Conservation (phyloP, 1,284 basidiomycete species). For the Trichosporon sp. region DNA sequence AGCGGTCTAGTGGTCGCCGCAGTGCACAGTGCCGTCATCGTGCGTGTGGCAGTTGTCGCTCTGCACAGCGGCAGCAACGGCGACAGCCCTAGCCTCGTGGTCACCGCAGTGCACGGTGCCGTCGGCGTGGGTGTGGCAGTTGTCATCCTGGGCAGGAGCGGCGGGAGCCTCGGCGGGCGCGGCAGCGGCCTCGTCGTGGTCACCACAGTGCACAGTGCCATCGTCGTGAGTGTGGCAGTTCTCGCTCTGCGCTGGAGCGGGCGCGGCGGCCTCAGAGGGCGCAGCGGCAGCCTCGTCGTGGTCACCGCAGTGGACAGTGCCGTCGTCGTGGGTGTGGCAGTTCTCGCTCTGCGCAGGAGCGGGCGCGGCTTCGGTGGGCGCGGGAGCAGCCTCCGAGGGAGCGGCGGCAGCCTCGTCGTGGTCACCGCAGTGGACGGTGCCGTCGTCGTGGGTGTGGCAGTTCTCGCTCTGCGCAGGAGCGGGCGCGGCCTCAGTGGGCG, state of each 20-base stretch:
- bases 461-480: slow-evolving; percentile 10
- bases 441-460: slow-evolving; percentile 45
- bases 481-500: neutral
- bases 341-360: slow-evolving; percentile 8
- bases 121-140: slow-evolving; percentile 45
- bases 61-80: neutral
- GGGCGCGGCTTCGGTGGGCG: neutral
- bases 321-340: slow-evolving; percentile 45
- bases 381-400: neutral
- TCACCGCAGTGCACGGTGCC: slow-evolving; percentile 20
- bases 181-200: too few species aligned
- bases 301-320: slow-evolving; percentile 17
- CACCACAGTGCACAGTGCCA: slow-evolving; percentile 21
- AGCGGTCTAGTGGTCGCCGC: too few species aligned
- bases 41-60: slow-evolving; percentile 40
- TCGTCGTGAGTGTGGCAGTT: slow-evolving; percentile 45
- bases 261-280: neutral
- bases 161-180: neutral
- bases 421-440: slow-evolving; percentile 15
- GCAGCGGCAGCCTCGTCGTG: too few species aligned
- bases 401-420: slow-evolving; percentile 16
- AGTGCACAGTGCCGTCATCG: slow-evolving; percentile 29
- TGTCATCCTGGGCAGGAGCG: slow-evolving; percentile 9
- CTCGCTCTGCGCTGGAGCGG: neutral
- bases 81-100: slow-evolving; percentile 14